These are phyloP conservation scores for Avicennia marina DNA, from an alignment of 257 asterid species.

Conservation along the genomic window DNA sequence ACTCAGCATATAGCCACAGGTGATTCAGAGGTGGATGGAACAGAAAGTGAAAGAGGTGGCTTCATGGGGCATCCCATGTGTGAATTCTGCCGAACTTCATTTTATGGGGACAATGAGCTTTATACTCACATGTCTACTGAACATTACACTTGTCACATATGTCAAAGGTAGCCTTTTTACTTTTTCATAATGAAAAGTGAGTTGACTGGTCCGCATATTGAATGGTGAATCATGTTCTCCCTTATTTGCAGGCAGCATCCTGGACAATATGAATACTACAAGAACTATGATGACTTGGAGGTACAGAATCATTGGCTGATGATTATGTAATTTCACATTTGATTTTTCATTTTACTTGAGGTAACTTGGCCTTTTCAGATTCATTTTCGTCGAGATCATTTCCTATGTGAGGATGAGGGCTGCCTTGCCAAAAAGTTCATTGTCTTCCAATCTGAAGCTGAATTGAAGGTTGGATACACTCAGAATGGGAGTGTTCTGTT, in stretches of 20 bases:
- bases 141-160: constrained; percentile 92
- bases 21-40: constrained; percentile 97
- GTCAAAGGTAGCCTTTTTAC: constrained; percentile 61
- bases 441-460: constrained; percentile 80
- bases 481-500: neutral
- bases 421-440: constrained; percentile 85
- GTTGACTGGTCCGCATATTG: constrained; percentile 1
- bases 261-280: constrained; percentile 89
- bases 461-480: constrained; percentile 62
- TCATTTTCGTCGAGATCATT: constrained; percentile 82
- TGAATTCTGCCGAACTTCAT: constrained; percentile 82
- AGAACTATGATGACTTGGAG: constrained; percentile 90
- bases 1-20: constrained; percentile 76
- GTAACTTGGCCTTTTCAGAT: constrained; percentile 38
- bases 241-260: constrained; percentile 80
- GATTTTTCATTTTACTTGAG: constrained; percentile 15
- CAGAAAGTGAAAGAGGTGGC: constrained; percentile 98
- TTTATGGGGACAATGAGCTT: constrained; percentile 91
- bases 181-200: constrained; percentile 7
- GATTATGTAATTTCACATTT: constrained; percentile 10
- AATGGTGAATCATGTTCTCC: neutral
- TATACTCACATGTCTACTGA: constrained; percentile 91
- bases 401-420: constrained; percentile 82
- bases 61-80: constrained; percentile 90
- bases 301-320: constrained; percentile 29